phyloP scores from a whole-genome alignment of 768 basidiomycete species.

The Phlebiopsis gigantea region DNA sequence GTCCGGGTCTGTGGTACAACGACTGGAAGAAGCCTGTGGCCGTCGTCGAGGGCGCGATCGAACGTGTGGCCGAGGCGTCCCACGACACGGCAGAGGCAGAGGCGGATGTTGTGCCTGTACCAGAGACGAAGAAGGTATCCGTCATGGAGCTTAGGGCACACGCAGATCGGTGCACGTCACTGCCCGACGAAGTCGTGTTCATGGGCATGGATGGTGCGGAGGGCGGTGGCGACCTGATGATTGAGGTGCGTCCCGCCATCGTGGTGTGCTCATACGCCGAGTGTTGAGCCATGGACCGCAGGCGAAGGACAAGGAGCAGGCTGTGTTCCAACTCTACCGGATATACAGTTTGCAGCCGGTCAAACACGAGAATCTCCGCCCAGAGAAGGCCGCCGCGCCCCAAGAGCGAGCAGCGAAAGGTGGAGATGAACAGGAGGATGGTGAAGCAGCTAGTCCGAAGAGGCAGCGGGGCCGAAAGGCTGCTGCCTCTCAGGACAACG shows the following conservation, averaged over 20 bases:
- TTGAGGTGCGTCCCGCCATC: slow-evolving; percentile 40
- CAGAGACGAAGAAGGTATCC: not conserved
- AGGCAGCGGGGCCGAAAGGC: not conserved
- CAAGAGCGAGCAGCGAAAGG: not conserved
- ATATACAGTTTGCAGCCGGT: slow-evolving; percentile 71
- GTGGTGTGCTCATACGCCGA: not conserved
- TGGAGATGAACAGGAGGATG: not conserved
- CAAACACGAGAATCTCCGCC: slow-evolving; percentile 38
- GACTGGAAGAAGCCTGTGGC: not conserved
- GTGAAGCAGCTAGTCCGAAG: not conserved
- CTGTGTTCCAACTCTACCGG: slow-evolving; percentile 79
- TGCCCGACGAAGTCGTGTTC: slow-evolving; percentile 66
- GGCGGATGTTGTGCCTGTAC: not conserved
- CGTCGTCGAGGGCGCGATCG: not conserved
- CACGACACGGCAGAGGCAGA: not conserved
- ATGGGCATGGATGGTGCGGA: not conserved
- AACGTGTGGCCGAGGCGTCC: not conserved
- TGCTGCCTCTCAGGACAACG: not conserved
- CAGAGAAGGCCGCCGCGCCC: slow-evolving; percentile 16
- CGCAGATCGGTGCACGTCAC: slow-evolving; percentile 68
- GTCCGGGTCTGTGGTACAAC: slow-evolving; percentile 57
- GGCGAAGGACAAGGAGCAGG: slow-evolving; percentile 92
- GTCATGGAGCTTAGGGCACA: slow-evolving; percentile 87
- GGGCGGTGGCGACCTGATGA: slow-evolving; percentile 64
- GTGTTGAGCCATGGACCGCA: slow-evolving; percentile 2